phyloP scores from a whole-genome alignment of 768 basidiomycete genomes.

The Phylloporus scabripes region DNA sequence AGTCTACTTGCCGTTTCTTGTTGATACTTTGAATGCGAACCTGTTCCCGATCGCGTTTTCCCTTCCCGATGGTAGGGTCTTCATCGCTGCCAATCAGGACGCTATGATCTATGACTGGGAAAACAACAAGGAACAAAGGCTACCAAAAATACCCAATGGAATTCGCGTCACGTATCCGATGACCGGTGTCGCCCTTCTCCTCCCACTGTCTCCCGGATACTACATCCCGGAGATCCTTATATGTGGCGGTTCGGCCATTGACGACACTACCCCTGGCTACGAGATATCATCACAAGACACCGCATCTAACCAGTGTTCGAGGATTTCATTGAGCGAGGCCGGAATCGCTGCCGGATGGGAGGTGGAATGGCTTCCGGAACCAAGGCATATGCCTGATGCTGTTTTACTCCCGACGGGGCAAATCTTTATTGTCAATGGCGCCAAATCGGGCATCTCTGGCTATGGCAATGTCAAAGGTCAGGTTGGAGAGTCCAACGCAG shows the following conservation, averaged over 20 bases:
- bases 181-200: slow-evolving; percentile 67
- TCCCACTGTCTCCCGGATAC: slow-evolving; percentile 61
- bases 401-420: slow-evolving; percentile 75
- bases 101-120: slow-evolving; percentile 79
- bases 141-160: slow-evolving; percentile 69
- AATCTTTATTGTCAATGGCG: slow-evolving; percentile 74
- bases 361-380: slow-evolving; percentile 67
- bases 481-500: slow-evolving; percentile 75
- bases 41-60: slow-evolving; percentile 73
- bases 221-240: slow-evolving; percentile 68
- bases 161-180: slow-evolving; percentile 82
- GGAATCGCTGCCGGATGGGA: slow-evolving; percentile 70
- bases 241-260: slow-evolving; percentile 69
- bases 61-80: slow-evolving; percentile 64
- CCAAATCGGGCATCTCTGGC: slow-evolving; percentile 64
- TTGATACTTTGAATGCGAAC: slow-evolving; percentile 73
- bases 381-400: slow-evolving; percentile 76
- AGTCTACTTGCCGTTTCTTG: slow-evolving; percentile 56
- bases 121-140: slow-evolving; percentile 50
- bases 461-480: slow-evolving; percentile 69
- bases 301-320: slow-evolving; percentile 69
- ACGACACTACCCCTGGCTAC: slow-evolving; percentile 54
- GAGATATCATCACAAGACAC: slow-evolving; percentile 66
- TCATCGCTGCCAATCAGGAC: slow-evolving; percentile 73
- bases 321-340: slow-evolving; percentile 56